Evolutionary conservation across 345 rosid genomes (phyloP).

Genomic region (Mangifera indica): DNA sequence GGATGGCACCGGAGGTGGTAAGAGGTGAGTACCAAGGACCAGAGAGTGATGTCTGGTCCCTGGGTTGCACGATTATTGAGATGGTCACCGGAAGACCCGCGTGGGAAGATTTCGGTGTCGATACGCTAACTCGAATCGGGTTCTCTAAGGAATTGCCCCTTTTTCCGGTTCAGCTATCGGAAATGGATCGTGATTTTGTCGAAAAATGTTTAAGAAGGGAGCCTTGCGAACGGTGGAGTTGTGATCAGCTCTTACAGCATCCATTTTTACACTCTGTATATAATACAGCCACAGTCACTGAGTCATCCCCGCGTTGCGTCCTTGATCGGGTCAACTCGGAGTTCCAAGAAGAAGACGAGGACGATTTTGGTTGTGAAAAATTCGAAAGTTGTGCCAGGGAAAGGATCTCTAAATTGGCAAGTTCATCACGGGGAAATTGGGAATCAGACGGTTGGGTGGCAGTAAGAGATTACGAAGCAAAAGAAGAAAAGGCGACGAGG

Average conservation of each 20-base stretch:
- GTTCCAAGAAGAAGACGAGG: constrained; percentile 25
- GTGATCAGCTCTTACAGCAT: constrained; percentile 64
- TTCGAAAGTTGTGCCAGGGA: constrained; percentile 15
- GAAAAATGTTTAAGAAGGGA: constrained; percentile 60
- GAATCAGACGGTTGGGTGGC: constrained; percentile 59
- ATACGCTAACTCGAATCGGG: constrained; percentile 55
- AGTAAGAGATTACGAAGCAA: constrained; percentile 29
- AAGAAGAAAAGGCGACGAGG: constrained; percentile 6
- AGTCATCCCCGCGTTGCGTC: constrained; percentile 73
- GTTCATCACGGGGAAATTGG: constrained; percentile 40
- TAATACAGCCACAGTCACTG: constrained; percentile 9
- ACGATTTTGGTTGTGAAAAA: constrained; percentile 16
- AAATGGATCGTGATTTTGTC: constrained; percentile 57
- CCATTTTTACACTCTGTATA: constrained; percentile 46
- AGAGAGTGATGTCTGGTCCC: constrained; percentile 77
- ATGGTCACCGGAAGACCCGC: constrained; percentile 71
- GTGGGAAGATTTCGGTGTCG: constrained; percentile 63
- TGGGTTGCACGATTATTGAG: constrained; percentile 72
- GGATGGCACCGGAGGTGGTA: constrained; percentile 93
- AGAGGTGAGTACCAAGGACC: constrained; percentile 65
- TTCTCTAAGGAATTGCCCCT: constrained; percentile 49
- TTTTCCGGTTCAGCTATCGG: constrained; percentile 47
- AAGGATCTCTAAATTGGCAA: constrained; percentile 31
- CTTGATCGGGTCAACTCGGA: constrained; percentile 55
- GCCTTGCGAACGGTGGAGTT: constrained; percentile 57